These are phyloP conservation scores for Lentinula guzmanii DNA, from an alignment of 768 basidiomycete genomes.

Conservation along the genomic window DNA sequence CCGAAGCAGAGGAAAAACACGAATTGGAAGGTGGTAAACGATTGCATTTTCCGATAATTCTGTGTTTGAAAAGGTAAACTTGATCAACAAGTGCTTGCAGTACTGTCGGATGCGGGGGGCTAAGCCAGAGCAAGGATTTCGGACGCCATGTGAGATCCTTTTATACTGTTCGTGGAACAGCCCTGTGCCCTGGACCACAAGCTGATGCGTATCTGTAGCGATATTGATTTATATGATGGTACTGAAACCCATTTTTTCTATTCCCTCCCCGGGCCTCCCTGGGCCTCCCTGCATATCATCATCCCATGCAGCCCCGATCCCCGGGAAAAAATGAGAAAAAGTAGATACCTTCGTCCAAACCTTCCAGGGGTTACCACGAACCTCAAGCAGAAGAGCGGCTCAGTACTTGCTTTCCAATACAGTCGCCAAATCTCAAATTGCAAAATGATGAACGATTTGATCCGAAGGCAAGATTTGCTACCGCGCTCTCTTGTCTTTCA, in stretches of 20 bases:
- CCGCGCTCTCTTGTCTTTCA: no score
- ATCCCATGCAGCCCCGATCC: not conserved
- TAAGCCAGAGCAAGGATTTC: slow-evolving; percentile 2
- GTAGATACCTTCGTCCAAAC: no score
- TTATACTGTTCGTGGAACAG: not conserved
- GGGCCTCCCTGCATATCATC: not conserved
- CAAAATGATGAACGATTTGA: not conserved
- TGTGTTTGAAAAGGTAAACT: not conserved
- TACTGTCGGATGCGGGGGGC: not conserved
- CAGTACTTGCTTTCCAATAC: no score
- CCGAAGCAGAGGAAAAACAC: slow-evolving; percentile 2
- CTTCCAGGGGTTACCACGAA: no score
- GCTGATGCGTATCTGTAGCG: not conserved
- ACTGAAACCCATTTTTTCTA: not conserved
- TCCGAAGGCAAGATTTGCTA: not conserved
- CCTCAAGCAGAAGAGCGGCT: no score
- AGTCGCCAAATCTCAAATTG: no score
- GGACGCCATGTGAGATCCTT: not conserved
- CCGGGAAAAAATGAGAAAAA: not conserved
- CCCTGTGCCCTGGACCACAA: not conserved
- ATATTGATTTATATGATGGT: not conserved
- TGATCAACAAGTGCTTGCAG: slow-evolving; percentile 6
- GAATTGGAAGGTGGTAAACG: not conserved
- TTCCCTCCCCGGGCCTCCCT: not conserved
- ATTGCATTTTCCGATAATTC: not conserved